Base-by-base conservation (phyloP, 306 rosid genomes). In the Dicorynia guianensis region DNA sequence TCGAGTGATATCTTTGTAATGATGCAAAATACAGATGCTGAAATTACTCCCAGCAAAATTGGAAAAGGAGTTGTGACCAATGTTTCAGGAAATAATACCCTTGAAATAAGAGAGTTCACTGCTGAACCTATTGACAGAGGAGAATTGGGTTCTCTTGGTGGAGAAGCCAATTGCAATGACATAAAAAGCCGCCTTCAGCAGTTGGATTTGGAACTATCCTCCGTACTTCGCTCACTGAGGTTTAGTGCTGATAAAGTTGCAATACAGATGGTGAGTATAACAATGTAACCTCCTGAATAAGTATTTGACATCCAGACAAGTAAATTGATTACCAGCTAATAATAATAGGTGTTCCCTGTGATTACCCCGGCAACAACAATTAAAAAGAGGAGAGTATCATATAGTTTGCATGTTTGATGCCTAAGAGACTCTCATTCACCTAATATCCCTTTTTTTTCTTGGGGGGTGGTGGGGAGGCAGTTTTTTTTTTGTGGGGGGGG, bases 121-220 rank as follows among this genome's bases (percentile, higher is more conserved):
- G 54, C 25, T 48, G 63, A 76, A 48, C 67, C 44, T 53, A 18
- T 10, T 59, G 52, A 80, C 44, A 67, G 46, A 56, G 67, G 43
- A 18, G 84, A 85, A 66, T 61, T 72, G 25, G 78, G 68, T 80
- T 79, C 80, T 68, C 52, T 52, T 42, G 50, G 42, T 42, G 75
- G 82, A 61, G 79, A 68, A 72, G 71, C 82, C 72, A 71, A 67
- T 72, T 79, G 53, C 61, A 66, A 35, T 68, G 86, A 86, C 81
- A 58, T 93, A 30, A 82, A 68, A 80, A 74, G 69, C 71, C 91
- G 85, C 58, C 81, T 96, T 82, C 85, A 78, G 73, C 73, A 77
- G 46, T 87, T 93, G 68, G 81, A 96, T 75, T 84, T 69, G 12
- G 94, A 93, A 87, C 93, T 93, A 56, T 85, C 89, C 64, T 76